Evolutionary conservation across 306 rosid species (phyloP).

Genomic region (Luffa acutangula): DNA sequence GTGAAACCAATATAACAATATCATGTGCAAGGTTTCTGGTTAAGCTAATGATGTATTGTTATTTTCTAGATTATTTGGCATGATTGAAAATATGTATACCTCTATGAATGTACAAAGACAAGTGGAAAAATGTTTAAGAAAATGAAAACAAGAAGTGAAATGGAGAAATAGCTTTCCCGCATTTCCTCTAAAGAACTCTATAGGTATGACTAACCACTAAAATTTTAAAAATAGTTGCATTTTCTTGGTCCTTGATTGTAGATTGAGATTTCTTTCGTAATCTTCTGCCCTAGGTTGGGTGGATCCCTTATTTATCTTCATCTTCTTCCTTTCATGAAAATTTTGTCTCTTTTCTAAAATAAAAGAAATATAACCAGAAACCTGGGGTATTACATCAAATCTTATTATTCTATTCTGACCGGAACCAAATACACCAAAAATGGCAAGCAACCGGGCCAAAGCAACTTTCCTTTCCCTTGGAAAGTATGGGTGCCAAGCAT

Average conservation of each 20-base stretch:
- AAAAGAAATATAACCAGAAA: neutral
- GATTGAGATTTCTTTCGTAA: neutral
- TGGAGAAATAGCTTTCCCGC: too few relatives aligned
- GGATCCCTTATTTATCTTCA: neutral
- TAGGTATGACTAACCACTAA: too few relatives aligned
- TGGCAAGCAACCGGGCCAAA: neutral
- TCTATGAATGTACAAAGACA: neutral
- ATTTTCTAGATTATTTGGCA: too few relatives aligned
- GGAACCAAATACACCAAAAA: neutral
- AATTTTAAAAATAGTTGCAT: too few relatives aligned
- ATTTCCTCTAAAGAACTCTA: too few relatives aligned
- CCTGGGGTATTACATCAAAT: neutral
- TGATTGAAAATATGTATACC: neutral
- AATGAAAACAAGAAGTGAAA: too few relatives aligned
- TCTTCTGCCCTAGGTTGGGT: constrained; percentile 33
- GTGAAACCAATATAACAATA: too few relatives aligned
- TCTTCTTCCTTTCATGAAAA: neutral
- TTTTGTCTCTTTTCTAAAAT: neutral
- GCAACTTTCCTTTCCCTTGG: neutral
- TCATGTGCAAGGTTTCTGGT: neutral
- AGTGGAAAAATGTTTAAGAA: neutral
- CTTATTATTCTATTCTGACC: neutral
- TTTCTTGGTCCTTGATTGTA: too few relatives aligned
- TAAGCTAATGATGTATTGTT: too few relatives aligned
- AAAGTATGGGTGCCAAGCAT: neutral